Evolutionary conservation across 768 basidiomycete species (phyloP).

Genomic region (Stropharia rugosoannulata): DNA sequence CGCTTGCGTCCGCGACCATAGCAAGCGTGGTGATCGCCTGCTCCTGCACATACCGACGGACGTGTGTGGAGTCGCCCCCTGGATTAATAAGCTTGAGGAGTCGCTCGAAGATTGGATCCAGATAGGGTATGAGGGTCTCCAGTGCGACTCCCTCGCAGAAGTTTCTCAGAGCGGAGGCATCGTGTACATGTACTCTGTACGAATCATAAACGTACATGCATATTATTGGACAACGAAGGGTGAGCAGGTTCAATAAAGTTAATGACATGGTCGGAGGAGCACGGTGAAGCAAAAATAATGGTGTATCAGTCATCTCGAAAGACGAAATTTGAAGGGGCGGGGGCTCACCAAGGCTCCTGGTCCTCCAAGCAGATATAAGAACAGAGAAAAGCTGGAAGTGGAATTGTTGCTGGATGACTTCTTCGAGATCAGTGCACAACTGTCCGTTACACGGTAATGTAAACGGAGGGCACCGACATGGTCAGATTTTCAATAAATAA

Average conservation of each 20-base stretch:
- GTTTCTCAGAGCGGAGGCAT: slow-evolving; percentile 86
- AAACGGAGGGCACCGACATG: too few relatives aligned
- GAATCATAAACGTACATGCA: too few relatives aligned
- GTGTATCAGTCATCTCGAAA: background rate
- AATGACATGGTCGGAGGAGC: background rate
- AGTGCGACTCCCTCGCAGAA: slow-evolving; percentile 86
- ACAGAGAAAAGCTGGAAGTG: slow-evolving; percentile 68
- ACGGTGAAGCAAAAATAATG: background rate
- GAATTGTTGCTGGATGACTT: slow-evolving; percentile 72
- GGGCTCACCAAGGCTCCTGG: slow-evolving; percentile 69
- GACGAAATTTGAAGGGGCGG: slow-evolving; percentile 8
- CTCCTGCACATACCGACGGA: slow-evolving; percentile 74
- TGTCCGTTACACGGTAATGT: slow-evolving; percentile 57
- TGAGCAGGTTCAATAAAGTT: too few relatives aligned
- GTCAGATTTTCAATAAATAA: too few relatives aligned
- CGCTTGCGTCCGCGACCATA: slow-evolving; percentile 87
- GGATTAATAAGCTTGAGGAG: slow-evolving; percentile 68
- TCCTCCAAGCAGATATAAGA: slow-evolving; percentile 74
- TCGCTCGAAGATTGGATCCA: slow-evolving; percentile 77
- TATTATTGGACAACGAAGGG: too few relatives aligned
- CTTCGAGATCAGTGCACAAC: slow-evolving; percentile 87
- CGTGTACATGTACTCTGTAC: slow-evolving; percentile 78
- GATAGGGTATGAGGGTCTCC: slow-evolving; percentile 70
- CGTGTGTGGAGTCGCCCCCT: slow-evolving; percentile 38
- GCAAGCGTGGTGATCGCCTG: slow-evolving; percentile 87